Evolutionary conservation across 1,284 basidiomycete genomes (phyloP).

Genomic region (Laetiporus sulphureus): DNA sequence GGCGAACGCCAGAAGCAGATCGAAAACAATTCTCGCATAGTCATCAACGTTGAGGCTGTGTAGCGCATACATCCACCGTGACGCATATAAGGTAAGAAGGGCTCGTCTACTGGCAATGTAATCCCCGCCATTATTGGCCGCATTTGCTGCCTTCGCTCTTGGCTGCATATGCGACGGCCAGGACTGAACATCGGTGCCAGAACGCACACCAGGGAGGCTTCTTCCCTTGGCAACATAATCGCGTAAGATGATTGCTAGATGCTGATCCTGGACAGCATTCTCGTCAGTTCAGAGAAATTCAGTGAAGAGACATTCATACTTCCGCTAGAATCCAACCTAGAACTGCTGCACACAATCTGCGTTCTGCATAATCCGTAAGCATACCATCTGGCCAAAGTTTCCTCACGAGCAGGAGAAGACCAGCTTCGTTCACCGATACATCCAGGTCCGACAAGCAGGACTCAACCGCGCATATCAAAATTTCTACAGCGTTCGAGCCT

Average conservation of each 20-base stretch:
- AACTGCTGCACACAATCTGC: conserved; percentile 44
- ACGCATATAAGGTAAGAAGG: conserved; percentile 45
- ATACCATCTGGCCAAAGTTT: conserved; percentile 70
- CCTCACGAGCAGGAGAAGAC: conserved; percentile 55
- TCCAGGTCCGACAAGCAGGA: conserved; percentile 63
- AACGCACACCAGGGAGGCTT: conserved; percentile 58
- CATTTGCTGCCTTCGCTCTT: conserved; percentile 33
- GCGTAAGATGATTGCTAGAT: conserved; percentile 51
- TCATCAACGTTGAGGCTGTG: conserved; percentile 48
- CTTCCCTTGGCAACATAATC: conserved; percentile 52
- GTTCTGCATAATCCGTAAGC: conserved; percentile 60
- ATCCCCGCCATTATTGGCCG: conserved; percentile 54
- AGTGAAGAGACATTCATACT: conserved; percentile 30
- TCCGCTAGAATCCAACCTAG: conserved; percentile 60
- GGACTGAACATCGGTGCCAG: conserved; percentile 31
- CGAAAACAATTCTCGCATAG: conserved; percentile 45
- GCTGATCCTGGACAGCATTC: conserved; percentile 42
- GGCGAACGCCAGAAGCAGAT: conserved; percentile 43
- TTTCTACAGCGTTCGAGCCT: conserved; percentile 64
- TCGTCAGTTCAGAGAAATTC: neutral
- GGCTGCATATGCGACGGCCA: conserved; percentile 41
- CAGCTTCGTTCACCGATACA: conserved; percentile 68
- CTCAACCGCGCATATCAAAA: conserved; percentile 65
- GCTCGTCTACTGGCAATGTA: conserved; percentile 52
- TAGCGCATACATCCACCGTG: conserved; percentile 57